Percentiles rank a stretch among this genome's conserved stretches.
Conservation (phyloP, 2,329 filamentous ascomycete species). For the Talaromyces sp. region DNA sequence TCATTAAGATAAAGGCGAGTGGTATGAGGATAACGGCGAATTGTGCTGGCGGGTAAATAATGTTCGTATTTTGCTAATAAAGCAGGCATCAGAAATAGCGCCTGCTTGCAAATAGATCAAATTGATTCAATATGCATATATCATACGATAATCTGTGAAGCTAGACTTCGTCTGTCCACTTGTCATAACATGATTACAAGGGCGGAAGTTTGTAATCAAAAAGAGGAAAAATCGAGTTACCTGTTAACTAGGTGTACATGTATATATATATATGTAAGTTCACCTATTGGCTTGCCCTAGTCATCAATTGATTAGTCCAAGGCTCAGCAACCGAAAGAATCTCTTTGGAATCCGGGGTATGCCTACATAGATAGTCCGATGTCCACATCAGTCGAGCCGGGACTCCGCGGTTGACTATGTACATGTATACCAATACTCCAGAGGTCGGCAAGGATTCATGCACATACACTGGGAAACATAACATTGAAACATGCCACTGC, state of each 20-base stretch:
- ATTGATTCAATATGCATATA: not conserved
- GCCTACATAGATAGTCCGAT: too few relatives aligned
- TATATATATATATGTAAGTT: too few relatives aligned
- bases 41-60: not conserved
- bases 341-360: too few relatives aligned
- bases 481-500: too few relatives aligned
- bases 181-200: not conserved
- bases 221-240: not conserved
- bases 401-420: too few relatives aligned
- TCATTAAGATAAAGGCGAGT: not conserved
- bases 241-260: not conserved
- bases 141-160: not conserved
- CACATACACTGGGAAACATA: too few relatives aligned
- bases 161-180: not conserved
- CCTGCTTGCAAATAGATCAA: not conserved
- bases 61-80: not conserved
- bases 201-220: not conserved
- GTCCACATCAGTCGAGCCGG: too few relatives aligned
- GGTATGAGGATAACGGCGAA: not conserved
- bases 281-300: too few relatives aligned
- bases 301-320: too few relatives aligned
- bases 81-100: not conserved
- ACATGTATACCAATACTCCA: too few relatives aligned
- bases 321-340: too few relatives aligned
- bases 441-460: too few relatives aligned